Evolutionary conservation across 2,329 filamentous ascomycete species (phyloP), one percentile per base, ranked within the genome.

Genomic region (Penicillium sp.): DNA sequence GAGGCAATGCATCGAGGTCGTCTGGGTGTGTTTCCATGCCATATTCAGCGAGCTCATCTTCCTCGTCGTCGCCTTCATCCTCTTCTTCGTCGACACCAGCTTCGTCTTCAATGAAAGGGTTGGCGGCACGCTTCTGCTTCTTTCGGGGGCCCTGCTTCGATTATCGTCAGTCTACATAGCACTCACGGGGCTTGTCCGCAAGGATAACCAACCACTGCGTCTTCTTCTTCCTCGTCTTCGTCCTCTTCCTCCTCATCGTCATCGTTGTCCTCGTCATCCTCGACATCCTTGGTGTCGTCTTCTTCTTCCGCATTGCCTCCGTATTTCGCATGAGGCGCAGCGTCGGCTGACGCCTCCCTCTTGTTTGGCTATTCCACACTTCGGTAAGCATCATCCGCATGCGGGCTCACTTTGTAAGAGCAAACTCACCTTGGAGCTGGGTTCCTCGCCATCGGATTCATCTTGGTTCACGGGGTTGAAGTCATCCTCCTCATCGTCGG

Each of bases 21-120:
- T 96, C 92, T 6, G 91, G 91, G 71, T 97, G 92, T 60, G 90
- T 90, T 71, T 96, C 90, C 62, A 91, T 90, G 70, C 92, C 92
- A 71, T 94, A 91, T 62, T 91, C 91, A 54, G 82, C 91, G 64
- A 92, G 87, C 55, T 90, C 86, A 51, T 96, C 92, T 64, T 95
- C 91, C 64, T 97, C 93, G 48, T 95, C 91, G 61, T 96, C 91
- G 58, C 90, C 90, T 62, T 84, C 88, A 65, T 96, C 92, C 66
- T 96, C 92, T 60, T 96, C 87, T 55, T 90, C 94, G 69, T 97
- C 94, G 64, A 99, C 94, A 77, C 97, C 94, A 72, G 94, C 94
- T 81, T 99, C 94, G 68, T 93, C 91, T 86, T 99, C 94, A 77
- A 99, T 87, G 85, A 97, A 97, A 68, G 89, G 87, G 65, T 91